Base-by-base conservation (phyloP, 495 filamentous ascomycete genomes). In the Tuber brumale region DNA sequence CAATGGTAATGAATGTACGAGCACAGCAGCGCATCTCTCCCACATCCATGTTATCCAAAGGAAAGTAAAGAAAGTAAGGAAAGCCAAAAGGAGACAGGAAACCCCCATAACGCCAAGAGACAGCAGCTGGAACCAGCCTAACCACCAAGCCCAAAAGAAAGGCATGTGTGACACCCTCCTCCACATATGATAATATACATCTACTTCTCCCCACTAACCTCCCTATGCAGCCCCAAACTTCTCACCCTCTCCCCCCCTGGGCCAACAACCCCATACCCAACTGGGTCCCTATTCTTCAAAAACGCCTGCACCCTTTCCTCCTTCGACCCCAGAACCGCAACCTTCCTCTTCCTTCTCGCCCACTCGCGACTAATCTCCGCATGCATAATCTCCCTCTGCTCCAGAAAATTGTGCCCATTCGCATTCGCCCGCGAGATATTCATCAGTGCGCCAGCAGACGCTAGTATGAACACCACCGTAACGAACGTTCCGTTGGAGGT, bases 401-500 rank as follows among this genome's bases (percentile, higher is more conserved):
- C 82, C 37, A 81, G 37, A 23, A 78, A 75, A 35, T 70, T 48
- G 31, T 80, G 46, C 2, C 81, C 78, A 69, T 72, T 79, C 19
- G 39, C 41, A 44, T 73, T 80, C 21, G 80, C 82, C 77, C 83
- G 72, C 18, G 51, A 77, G 16, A 83, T 57, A 71, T 81, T 83
- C 51, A 77, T 75, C 12, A 80, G 46, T 3, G 75, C 87, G 0
- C 92, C 94, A 19, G 94, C 79, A 8, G 90, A 81, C 31, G 90
- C 87, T 9, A 95, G 86, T 18, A 92, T 78, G 61, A 91, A 85
- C 10, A 97, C 83, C 37, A 97, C 83, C 10, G 85, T 83, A 23
- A 91, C 84, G 81, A 99, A 97, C n/a, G 88, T 88, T 27, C 88
- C 86, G 79, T 97, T 95, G 46, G 91, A 92, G 76, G 92, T 86